Evolutionary conservation across 78 protist species (phyloP).

Genomic region (Creolimax fragrantissima): DNA sequence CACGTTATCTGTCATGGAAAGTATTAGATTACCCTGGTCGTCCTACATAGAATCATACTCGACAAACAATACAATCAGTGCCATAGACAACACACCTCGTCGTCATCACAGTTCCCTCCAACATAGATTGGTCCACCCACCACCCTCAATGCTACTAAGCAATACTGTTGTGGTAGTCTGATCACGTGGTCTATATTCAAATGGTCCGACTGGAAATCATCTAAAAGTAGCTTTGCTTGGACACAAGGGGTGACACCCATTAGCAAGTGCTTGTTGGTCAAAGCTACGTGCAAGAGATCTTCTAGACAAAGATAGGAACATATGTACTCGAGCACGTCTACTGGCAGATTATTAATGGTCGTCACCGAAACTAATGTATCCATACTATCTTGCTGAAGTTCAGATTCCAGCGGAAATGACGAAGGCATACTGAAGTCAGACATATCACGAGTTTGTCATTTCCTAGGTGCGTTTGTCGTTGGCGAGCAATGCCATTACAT

Average conservation of each 20-base stretch:
- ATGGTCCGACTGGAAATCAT: background rate
- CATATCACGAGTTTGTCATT: too few species aligned
- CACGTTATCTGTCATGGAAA: too few species aligned
- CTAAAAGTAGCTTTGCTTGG: background rate
- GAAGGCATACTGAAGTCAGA: too few species aligned
- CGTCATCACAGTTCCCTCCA: background rate
- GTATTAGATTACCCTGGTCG: too few species aligned
- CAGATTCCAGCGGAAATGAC: too few species aligned
- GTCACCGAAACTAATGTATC: too few species aligned
- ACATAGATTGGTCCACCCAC: background rate
- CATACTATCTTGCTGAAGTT: too few species aligned
- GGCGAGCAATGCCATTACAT: too few species aligned
- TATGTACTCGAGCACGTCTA: background rate
- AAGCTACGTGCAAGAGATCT: background rate
- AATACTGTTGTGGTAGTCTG: background rate
- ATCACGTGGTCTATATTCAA: background rate
- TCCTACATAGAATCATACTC: too few species aligned
- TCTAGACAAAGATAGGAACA: background rate
- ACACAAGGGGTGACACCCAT: background rate
- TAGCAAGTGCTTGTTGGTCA: background rate
- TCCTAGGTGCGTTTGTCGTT: too few species aligned
- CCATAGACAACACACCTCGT: background rate
- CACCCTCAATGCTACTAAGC: background rate
- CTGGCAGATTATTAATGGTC: background rate
- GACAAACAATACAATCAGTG: too few species aligned